Evolutionary conservation across 225 moss, liverwort and hornwort genomes (phyloP), one percentile per base, ranked within the genome.

Genomic region (Pseudoscleropodium purum): DNA sequence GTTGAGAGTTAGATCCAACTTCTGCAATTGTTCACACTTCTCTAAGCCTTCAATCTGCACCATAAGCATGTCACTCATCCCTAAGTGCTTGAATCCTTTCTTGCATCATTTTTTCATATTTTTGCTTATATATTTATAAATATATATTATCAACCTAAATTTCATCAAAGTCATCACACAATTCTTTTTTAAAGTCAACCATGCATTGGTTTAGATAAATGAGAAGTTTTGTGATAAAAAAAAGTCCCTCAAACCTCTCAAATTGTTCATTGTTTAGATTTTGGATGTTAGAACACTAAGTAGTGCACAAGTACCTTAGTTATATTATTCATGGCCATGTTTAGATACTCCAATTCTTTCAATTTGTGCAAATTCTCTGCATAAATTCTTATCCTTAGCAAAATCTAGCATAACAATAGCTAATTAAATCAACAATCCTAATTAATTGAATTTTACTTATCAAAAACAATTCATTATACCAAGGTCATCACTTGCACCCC

Each of bases 291-390:
- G 7, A 76, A 13, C 0, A 0, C 13, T 52, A 21, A 2, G 8
- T 20, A 16, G 25, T 29, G 10, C 3, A 75, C 4, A 82, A 17
- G 2, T 80, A 97, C 99, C 96, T 94, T 95, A 9, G 83, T 69
- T 87, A 99, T 95, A 52, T 97, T 99, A 83, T 99, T 99, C 88
- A 99, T 91, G 18, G 99, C 92, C 45, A 99, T 92, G 65, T 99
- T 99, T 39, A 99, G 90, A 85, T 99, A 97, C 86, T 99, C 95
- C 33, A 99, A 25, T 30, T 95, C 94, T 89, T 99, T 99, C 49
- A 99, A 24, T 59, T 94, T 95, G 81, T 96, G 75, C 34, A 99
- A 36, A 82, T 99, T 99, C 88, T 99, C 99, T 99, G 90, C 45
- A 47, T 29, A 49, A 57, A 70, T 52, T 23, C 15, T 69, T 6